phyloP scores from a whole-genome alignment of 148 eudicot species.

The Nepenthes gracilis region DNA sequence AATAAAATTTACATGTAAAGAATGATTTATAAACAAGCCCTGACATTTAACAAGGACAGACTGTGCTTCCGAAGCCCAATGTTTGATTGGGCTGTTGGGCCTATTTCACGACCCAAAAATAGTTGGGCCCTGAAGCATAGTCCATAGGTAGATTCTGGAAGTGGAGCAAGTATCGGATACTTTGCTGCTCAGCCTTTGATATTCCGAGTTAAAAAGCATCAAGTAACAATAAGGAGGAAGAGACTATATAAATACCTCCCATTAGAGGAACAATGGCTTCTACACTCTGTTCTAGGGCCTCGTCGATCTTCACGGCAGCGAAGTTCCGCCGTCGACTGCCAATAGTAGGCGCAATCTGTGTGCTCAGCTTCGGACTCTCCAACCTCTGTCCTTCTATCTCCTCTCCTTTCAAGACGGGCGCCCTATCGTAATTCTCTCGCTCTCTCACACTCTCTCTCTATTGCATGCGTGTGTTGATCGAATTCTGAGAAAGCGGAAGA shows the following conservation, averaged over 20 bases:
- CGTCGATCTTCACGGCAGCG: constrained; percentile 32
- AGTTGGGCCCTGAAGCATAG: no score
- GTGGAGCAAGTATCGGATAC: neutral
- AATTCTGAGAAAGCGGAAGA: neutral
- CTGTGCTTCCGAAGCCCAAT: no score
- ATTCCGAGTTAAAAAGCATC: no score
- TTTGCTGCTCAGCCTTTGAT: no score
- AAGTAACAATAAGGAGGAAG: no score
- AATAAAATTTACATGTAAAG: no score
- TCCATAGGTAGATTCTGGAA: constrained; percentile 4
- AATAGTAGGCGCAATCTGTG: constrained; percentile 72
- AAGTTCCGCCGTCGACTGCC: constrained; percentile 49
- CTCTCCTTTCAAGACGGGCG: constrained; percentile 30
- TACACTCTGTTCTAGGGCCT: constrained; percentile 3
- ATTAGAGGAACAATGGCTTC: neutral
- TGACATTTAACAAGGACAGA: no score
- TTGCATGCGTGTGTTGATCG: neutral
- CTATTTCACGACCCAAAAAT: no score
- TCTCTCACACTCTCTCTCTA: constrained; percentile 1
- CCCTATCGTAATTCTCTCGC: constrained; percentile 8
- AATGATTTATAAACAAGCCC: no score
- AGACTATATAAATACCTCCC: no score
- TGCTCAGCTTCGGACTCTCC: constrained; percentile 65
- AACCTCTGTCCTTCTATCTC: constrained; percentile 37
- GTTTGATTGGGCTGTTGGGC: no score